Base-by-base conservation (phyloP, 2,329 filamentous ascomycete genomes). In the Fusarium sarcochroum region DNA sequence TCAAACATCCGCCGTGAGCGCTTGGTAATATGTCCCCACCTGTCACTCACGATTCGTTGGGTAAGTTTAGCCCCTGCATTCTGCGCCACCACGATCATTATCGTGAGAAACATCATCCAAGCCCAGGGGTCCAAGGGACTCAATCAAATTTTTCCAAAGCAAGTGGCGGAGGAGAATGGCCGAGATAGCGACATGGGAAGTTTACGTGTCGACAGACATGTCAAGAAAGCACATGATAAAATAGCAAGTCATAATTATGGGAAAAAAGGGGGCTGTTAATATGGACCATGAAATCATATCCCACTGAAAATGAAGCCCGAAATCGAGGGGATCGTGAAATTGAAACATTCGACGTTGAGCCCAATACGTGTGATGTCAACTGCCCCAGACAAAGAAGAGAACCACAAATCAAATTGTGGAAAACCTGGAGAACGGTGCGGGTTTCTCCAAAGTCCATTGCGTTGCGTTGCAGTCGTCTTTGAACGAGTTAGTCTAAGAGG, bases 281-380 rank as follows among this genome's bases (percentile, higher is more conserved):
- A 57, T 58, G 38, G 44, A 40, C 15, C 52, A 58, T 63, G 32
- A 64, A 64, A 64, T 30, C 61, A 56, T 57, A 35, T 23, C 23
- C 23, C 23, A 7, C 23, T 23, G 23, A 23, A 23, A 23, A 23
- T 41, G n/a, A 38, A 20, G 13, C 37, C 20, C 18, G 35, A 13
- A 37, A 63, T 63, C 51, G 60, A 63, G 10, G 34, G 34, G n/a
- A 63, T 63, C 58, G 60, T 63, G 60, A 45, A 23, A 57, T 41
- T 35, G 20, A 51, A 23, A 17, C 11, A 21, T 41, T 21, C 14
- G 14, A 6, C 15, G 41, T 23, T 27, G 41, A 25, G 7, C 21
- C 8, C 8, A n/a, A 34, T 15, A 18, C 44, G 49, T 52, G 66
- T 69, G 61, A 69, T 69, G 56, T 66, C 64, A 68, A 68, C 18